Base-by-base conservation (phyloP, 306 rosid species). In the Cotoneaster glaucophyllus region DNA sequence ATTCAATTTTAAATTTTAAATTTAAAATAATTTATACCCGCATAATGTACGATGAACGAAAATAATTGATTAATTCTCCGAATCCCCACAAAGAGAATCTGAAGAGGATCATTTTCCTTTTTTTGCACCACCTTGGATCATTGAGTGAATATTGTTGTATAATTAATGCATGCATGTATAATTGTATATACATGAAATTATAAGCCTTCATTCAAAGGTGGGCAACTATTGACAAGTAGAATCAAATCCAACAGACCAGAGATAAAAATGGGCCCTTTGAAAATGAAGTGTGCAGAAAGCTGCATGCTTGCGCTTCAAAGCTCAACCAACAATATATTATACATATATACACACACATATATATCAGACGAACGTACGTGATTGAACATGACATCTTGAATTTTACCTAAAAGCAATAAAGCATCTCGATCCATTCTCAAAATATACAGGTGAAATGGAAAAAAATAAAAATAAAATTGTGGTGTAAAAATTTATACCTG, bases 161-260 rank as follows among this genome's bases (percentile, higher is more conserved):
- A 6, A 4, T 48, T 4, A 6, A 4, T 48, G 54, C 54, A 1
- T 41, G 44, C 44, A 41, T 41, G 1, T 39, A 57, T 1, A 53
- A 37, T 45, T 18, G 59, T 22, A 12, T 25, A 50, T 10, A 9
- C 75, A 58, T 73, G 18, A 59, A 41, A 31, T 66, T 11, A 54
- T 41, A 69, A 54, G n/a, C 50, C 85, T 72, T 77, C 75, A 15
- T 29, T 29, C 39, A 62, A 73, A 73, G 18, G 75, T 62, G 19
- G 78, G 78, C 41, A 57, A 59, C 77, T 34, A 57, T 76, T 64
- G 32, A 6, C 15, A 62, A 54, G 69, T 43, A 73, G 76, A 61
- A 82, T 68, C 76, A 28, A 77, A 28, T 45, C 44, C 71, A 32
- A 70, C 54, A 7, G 6, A 29, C 32, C 2, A 72, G 24, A 71